Percentiles rank a stretch among this genome's conserved stretches.
Conservation (phyloP, 306 rosid species). For the Ceratonia siliqua region DNA sequence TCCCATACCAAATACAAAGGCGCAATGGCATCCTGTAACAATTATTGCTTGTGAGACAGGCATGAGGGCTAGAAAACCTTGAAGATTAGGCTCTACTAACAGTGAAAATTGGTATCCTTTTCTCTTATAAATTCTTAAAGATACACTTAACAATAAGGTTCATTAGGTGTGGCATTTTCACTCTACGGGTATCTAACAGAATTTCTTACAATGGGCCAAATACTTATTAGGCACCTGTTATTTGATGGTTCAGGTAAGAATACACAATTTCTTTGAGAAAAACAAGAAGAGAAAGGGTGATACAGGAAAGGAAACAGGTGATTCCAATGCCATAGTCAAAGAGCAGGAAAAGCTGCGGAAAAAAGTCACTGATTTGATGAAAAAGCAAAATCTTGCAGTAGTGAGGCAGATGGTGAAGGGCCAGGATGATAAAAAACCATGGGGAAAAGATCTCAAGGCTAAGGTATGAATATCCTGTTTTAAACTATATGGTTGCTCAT, state of each 20-base stretch:
- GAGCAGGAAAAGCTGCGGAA: conserved; percentile 71
- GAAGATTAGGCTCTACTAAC: background rate
- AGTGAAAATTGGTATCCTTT: background rate
- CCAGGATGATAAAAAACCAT: conserved; percentile 58
- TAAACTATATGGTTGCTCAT: conserved; percentile 22
- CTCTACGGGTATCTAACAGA: background rate
- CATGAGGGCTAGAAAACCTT: background rate
- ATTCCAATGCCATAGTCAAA: conserved; percentile 34
- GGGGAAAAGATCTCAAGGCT: conserved; percentile 70
- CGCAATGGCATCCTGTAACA: too few species aligned
- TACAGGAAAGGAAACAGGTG: conserved; percentile 48
- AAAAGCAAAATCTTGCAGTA: conserved; percentile 66
- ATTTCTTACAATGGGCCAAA: conserved; percentile 14
- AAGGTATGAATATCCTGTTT: conserved; percentile 55
- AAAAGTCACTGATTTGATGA: conserved; percentile 75
- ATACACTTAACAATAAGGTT: conserved; percentile 28
- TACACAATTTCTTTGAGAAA: conserved; percentile 74
- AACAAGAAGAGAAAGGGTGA: conserved; percentile 53
- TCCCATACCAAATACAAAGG: too few species aligned
- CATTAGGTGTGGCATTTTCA: conserved; percentile 8
- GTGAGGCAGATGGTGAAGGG: conserved; percentile 56
- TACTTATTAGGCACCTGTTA: conserved; percentile 31
- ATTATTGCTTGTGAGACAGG: too few species aligned
- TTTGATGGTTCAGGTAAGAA: conserved; percentile 68
- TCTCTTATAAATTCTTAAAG: conserved; percentile 9